Base-by-base conservation (phyloP, 805 yeast species). In the Saturnispora sekii region DNA sequence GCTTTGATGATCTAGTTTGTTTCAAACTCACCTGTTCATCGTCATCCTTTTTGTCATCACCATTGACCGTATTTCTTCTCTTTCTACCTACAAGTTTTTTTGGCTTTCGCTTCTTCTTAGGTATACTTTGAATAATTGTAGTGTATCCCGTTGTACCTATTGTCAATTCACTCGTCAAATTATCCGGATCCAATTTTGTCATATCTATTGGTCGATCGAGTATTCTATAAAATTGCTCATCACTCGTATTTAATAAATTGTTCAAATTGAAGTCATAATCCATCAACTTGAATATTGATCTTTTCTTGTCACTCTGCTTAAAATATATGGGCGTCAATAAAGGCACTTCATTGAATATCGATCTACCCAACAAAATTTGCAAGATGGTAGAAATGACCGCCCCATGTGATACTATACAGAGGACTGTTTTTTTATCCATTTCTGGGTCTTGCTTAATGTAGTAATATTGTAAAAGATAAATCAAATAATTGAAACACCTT, bases 291-390 rank as follows among this genome's bases (percentile, higher is more conserved):
- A 61, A 62, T 2, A 54, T 47, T 7, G 59, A 48, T 33, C 63
- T 46, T 18, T 53, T 47, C 3, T 43, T 35, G 4, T 44, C 51
- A 2, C 58, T 51, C 43, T 60, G 64, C 40, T 57, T 61, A 30
- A 63, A 49, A 44, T 62, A 63, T 7, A 62, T 56, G 35, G 68
- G 67, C 2, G 59, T 54, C 38, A 62, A 56, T 33, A 68, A 46
- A 5, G 74, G 74, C 10, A 69, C 60, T 47, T 70, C 73, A 43
- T 56, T 61, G 52, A 61, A 67, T 11, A 69, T 47, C 0, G 71
- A 62, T 45, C 63, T 61, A 12, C 64, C 63, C 38, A 66, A 43
- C 4, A 70, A 41, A 31, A 69, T 53, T 36, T 70, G 70, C 12
- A 69, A 49, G 5, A 69, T 48, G 17, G 67, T 57, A 15, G 71